Percentiles rank a stretch among this genome's conserved stretches.
phyloP scores from a whole-genome alignment of 2,329 filamentous ascomycete species.

The Rasamsonia emersonii region DNA sequence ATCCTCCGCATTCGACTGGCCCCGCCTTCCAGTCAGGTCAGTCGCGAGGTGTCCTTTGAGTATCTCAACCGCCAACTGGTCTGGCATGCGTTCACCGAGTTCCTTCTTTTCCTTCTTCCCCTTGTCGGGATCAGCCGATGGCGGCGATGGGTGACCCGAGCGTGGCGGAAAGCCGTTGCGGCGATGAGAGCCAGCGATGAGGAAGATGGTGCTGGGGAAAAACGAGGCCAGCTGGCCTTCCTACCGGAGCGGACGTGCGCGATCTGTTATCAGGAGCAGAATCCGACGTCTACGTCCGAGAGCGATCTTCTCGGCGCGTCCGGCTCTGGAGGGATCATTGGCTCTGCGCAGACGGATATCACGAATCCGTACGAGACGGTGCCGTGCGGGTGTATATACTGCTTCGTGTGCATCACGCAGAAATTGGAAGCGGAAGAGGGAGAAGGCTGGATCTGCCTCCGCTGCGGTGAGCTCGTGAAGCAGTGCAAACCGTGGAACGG shows the following conservation, averaged over 20 bases:
- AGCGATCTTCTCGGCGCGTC: constrained; percentile 65
- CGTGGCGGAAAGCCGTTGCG: constrained; percentile 73
- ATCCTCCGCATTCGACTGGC: constrained; percentile 75
- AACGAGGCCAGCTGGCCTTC: constrained; percentile 69
- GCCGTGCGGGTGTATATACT: constrained; percentile 87
- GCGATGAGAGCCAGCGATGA: constrained; percentile 46
- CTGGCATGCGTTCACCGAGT: constrained; percentile 99
- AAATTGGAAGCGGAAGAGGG: constrained; percentile 86
- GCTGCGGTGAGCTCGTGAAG: constrained; percentile 75
- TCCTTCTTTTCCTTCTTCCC: constrained; percentile 92
- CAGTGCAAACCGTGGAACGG: constrained; percentile 88
- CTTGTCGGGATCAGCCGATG: constrained; percentile 91
- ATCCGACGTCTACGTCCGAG: constrained; percentile 61
- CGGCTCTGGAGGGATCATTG: constrained; percentile 67
- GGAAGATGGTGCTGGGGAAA: constrained; percentile 40
- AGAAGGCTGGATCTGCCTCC: constrained; percentile 83
- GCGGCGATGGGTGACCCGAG: constrained; percentile 77
- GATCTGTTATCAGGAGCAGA: constrained; percentile 94
- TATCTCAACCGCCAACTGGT: constrained; percentile 96
- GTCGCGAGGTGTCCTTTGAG: constrained; percentile 89
- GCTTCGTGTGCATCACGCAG: constrained; percentile 89
- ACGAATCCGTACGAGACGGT: constrained; percentile 93
- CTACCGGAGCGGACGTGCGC: constrained; percentile 90
- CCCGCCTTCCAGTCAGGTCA: constrained; percentile 75
- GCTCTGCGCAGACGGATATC: constrained; percentile 83